A percentile compares a stretch with the other conserved stretches of the same genome.
phyloP scores from a whole-genome alignment of 208 protist species.

The Acanthamoeba healyi region DNA sequence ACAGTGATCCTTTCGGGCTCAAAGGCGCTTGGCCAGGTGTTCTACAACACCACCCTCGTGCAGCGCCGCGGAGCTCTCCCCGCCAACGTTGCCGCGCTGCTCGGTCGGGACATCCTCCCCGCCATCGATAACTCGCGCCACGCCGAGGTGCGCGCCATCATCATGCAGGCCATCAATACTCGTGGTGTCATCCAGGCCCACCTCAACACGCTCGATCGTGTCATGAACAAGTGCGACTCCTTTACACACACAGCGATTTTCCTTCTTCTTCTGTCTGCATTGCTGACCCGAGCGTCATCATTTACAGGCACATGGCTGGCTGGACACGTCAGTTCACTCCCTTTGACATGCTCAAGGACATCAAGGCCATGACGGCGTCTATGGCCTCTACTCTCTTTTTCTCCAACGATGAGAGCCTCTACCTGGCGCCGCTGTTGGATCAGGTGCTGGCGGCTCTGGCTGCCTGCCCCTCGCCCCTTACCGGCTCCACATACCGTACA shows the following conservation, averaged over 20 bases:
- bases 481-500: neutral
- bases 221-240: neutral
- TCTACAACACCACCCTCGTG: conserved; percentile 32
- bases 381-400: conserved; percentile 30
- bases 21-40: conserved; percentile 6
- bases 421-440: neutral
- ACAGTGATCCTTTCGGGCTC: neutral
- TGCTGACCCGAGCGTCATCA: neutral
- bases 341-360: neutral
- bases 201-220: neutral
- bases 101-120: conserved; percentile 4
- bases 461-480: neutral
- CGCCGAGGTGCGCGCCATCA: conserved; percentile 14
- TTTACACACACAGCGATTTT: no score
- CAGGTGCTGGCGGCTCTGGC: neutral
- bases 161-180: conserved; percentile 39
- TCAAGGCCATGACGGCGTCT: neutral
- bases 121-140: neutral
- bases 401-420: neutral
- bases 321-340: neutral
- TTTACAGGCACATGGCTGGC: neutral
- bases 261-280: neutral
- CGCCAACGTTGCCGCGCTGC: neutral
- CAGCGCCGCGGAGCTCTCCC: conserved; percentile 13
- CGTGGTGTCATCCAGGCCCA: neutral